Evolutionary conservation across 495 filamentous ascomycete genomes (phyloP).

Genomic region (Cercophora scortea): DNA sequence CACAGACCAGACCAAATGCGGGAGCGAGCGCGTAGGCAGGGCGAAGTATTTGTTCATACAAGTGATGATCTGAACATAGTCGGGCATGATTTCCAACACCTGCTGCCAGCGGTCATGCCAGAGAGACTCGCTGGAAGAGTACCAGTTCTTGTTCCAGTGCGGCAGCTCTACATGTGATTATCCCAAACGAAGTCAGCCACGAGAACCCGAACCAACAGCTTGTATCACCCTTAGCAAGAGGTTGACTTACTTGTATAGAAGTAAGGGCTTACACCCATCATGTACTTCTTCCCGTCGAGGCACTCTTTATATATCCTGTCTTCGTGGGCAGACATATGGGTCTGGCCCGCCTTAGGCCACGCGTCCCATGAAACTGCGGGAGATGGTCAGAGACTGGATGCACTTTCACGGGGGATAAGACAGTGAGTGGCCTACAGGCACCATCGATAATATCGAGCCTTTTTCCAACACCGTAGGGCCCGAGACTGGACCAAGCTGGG

Average conservation of each 20-base stretch:
- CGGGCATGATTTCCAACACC: slow-evolving; percentile 52
- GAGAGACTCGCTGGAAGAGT: slow-evolving; percentile 60
- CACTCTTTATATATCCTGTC: slow-evolving; percentile 48
- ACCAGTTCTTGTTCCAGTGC: slow-evolving; percentile 65
- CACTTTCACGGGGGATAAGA: background rate
- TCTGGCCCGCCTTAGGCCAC: slow-evolving; percentile 55
- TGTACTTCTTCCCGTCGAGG: slow-evolving; percentile 54
- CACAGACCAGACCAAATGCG: too few relatives aligned
- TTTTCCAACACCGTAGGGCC: slow-evolving; percentile 38
- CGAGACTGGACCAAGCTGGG: slow-evolving; percentile 56
- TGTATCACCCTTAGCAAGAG: background rate
- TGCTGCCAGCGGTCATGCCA: slow-evolving; percentile 74
- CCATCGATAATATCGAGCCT: slow-evolving; percentile 50
- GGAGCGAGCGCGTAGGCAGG: too few relatives aligned
- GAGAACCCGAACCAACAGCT: too few relatives aligned
- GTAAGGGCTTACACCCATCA: slow-evolving; percentile 76
- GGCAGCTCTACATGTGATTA: slow-evolving; percentile 47
- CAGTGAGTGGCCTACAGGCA: slow-evolving; percentile 31
- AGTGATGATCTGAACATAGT: slow-evolving; percentile 54
- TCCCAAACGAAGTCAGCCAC: too few relatives aligned
- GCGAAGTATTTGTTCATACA: slow-evolving; percentile 9
- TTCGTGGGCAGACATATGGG: slow-evolving; percentile 41
- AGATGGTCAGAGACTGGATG: background rate
- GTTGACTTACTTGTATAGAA: slow-evolving; percentile 49
- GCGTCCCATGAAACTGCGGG: slow-evolving; percentile 57